A percentile compares a stretch with the other conserved stretches of the same genome.
These are phyloP conservation scores for Epichloe bromicola DNA, from an alignment of 2,329 filamentous ascomycete species.

Conservation along the genomic window DNA sequence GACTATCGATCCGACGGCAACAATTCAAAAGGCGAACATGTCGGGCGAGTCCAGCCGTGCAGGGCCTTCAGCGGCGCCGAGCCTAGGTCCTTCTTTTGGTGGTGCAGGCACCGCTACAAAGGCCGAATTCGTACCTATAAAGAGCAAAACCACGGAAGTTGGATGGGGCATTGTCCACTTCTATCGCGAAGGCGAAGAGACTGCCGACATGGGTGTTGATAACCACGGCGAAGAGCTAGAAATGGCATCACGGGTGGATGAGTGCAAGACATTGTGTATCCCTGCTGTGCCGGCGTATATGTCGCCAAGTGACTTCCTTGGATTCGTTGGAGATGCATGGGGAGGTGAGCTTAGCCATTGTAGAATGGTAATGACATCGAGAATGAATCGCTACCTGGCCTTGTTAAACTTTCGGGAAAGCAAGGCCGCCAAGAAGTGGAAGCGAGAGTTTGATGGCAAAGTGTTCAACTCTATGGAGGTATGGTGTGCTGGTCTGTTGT, in stretches of 20 bases:
- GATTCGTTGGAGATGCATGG: slow-evolving; percentile 82
- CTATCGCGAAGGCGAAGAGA: slow-evolving; percentile 74
- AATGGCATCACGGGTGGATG: slow-evolving; percentile 28
- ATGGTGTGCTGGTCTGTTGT: slow-evolving; percentile 9
- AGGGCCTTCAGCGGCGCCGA: slow-evolving; percentile 36
- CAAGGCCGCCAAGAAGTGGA: slow-evolving; percentile 65
- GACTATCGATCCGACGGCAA: slow-evolving; percentile 54
- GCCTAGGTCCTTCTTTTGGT: slow-evolving; percentile 40
- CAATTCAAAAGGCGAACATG: slow-evolving; percentile 16
- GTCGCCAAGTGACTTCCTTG: slow-evolving; percentile 78
- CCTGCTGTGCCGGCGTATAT: slow-evolving; percentile 91
- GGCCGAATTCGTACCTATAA: slow-evolving; percentile 61
- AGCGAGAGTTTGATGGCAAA: slow-evolving; percentile 79
- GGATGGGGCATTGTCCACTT: slow-evolving; percentile 92
- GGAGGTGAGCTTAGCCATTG: slow-evolving; percentile 83
- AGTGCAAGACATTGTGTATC: slow-evolving; percentile 83
- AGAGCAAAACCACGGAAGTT: slow-evolving; percentile 60
- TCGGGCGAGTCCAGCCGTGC: slow-evolving; percentile 25
- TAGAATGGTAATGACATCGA: slow-evolving; percentile 80
- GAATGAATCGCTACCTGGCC: slow-evolving; percentile 86
- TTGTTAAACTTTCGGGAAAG: slow-evolving; percentile 82
- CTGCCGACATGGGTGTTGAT: slow-evolving; percentile 28
- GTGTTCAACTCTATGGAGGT: slow-evolving; percentile 88
- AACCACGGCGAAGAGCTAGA: slow-evolving; percentile 17
- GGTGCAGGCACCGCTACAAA: slow-evolving; percentile 66